Evolutionary conservation across 306 rosid species (phyloP).

Genomic region (Gynostemma pentaphyllum): DNA sequence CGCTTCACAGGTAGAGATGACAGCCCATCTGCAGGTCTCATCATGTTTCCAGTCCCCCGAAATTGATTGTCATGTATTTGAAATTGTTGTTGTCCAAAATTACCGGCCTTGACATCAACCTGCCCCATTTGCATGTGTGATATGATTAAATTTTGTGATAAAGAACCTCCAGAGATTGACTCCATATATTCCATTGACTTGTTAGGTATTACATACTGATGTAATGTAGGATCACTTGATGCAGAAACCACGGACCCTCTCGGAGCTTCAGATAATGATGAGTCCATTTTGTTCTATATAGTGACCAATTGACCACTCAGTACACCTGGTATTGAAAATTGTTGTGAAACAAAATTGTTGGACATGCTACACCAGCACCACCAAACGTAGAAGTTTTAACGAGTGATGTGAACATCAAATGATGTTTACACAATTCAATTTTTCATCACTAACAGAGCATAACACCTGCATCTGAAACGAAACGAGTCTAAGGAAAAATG

Average conservation of each 20-base stretch:
- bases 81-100: slow-evolving; percentile 23
- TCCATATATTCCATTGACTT: slow-evolving; percentile 29
- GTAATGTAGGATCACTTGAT: slow-evolving; percentile 27
- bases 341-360: slow-evolving; percentile 50
- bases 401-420: background rate
- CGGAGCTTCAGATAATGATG: slow-evolving; percentile 38
- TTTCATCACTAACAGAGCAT: background rate
- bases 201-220: slow-evolving; percentile 23
- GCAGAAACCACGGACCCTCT: slow-evolving; percentile 37
- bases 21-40: slow-evolving; percentile 25
- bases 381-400: background rate
- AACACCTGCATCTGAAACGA: background rate
- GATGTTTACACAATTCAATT: background rate
- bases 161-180: slow-evolving; percentile 22
- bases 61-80: slow-evolving; percentile 22
- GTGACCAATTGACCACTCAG: slow-evolving; percentile 58
- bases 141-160: slow-evolving; percentile 27
- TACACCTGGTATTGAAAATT: slow-evolving; percentile 27
- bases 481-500: background rate
- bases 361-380: slow-evolving; percentile 32
- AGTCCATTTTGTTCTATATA: slow-evolving; percentile 30
- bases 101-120: slow-evolving; percentile 17
- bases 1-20: slow-evolving; percentile 45
- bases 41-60: slow-evolving; percentile 27
- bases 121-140: slow-evolving; percentile 30